A percentile compares a stretch with the other conserved stretches of the same genome.
phyloP scores from a whole-genome alignment of 73 alveolate species.

The Paramecium bursaria region DNA sequence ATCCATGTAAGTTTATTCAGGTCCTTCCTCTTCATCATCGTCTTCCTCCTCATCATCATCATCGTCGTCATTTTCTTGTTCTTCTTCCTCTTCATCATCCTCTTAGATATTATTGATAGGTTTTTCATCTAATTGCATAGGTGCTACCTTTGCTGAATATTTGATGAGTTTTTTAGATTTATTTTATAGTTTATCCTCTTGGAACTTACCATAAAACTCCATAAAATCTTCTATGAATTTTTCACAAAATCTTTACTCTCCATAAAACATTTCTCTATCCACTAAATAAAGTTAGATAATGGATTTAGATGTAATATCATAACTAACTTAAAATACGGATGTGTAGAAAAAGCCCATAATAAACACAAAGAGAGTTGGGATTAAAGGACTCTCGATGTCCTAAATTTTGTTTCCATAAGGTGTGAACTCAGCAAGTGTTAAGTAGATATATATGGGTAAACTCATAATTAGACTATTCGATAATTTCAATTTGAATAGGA shows the following conservation, averaged over 20 bases:
- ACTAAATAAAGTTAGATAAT: constrained; percentile 32
- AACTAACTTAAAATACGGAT: constrained; percentile 54
- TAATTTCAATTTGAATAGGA: constrained; percentile 20
- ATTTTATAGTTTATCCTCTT: neutral
- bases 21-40: neutral
- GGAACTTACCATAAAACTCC: constrained; percentile 69
- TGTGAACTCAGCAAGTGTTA: neutral
- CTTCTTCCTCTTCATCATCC: constrained; percentile 22
- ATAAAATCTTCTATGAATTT: constrained; percentile 61
- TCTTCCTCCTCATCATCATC: constrained; percentile 50
- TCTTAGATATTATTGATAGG: neutral
- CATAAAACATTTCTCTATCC: constrained; percentile 66
- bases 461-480: constrained; percentile 37
- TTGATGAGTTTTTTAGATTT: neutral
- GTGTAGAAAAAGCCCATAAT: constrained; percentile 26
- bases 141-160: constrained; percentile 10
- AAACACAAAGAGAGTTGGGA: constrained; percentile 49
- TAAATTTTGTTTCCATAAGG: neutral
- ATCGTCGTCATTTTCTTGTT: neutral
- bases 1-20: no score
- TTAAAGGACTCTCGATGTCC: constrained; percentile 52
- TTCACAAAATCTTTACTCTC: constrained; percentile 68
- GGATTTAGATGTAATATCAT: constrained; percentile 30
- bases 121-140: constrained; percentile 8
- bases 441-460: constrained; percentile 44